Evolutionary conservation across 1,284 basidiomycete species (phyloP), one percentile per base, ranked within the genome.

Genomic region (Boletus nobilissimus): DNA sequence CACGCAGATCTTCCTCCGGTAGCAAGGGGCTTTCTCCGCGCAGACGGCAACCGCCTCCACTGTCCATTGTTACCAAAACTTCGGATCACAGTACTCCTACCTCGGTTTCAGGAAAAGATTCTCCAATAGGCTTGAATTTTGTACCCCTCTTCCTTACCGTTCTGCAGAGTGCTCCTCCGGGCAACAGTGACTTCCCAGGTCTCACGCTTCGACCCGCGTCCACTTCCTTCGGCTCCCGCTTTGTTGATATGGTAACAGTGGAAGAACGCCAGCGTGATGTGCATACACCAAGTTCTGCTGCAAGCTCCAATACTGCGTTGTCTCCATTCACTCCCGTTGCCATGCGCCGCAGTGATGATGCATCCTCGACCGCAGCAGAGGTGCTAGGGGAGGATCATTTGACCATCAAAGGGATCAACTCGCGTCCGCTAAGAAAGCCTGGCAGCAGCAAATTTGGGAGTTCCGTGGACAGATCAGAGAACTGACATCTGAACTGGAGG

Each of bases 191-290:
- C 74, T 96, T 95, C 81, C 89, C 92, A 16, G 86, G 90, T 9
- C 88, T 96, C 60, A 93, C 91, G 82, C 86, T 96, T 69, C 90
- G 95, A 32, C 95, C 95, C 2, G 88, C 96, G 34, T 96, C 95
- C 24, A 92, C 93, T 18, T 88, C 93, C 46, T 96, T 96, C 84
- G 92, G 93, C 79, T 87, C 91, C 16, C 91, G 94, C 57, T 94
- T 96, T 79, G 87, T 89, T 26, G 92, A 93, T 57, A 91, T 94
- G 73, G 89, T 95, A 40, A 85, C 84, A 9, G 72, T 75, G 39
- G 84, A 85, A 43, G 87, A 87, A 34, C 84, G 86, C 3, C 87
- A 86, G 13, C 82, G 84, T 87, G 91, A 91, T 75, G 81, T 85
- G 0, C 89, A 89, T 73, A 90, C 91, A 4, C 89, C 90, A 29